A percentile compares a stretch with the other conserved stretches of the same genome.
Evolutionary conservation across 768 basidiomycete species (phyloP).

Genomic region (Coprinopsis marcescibilis): DNA sequence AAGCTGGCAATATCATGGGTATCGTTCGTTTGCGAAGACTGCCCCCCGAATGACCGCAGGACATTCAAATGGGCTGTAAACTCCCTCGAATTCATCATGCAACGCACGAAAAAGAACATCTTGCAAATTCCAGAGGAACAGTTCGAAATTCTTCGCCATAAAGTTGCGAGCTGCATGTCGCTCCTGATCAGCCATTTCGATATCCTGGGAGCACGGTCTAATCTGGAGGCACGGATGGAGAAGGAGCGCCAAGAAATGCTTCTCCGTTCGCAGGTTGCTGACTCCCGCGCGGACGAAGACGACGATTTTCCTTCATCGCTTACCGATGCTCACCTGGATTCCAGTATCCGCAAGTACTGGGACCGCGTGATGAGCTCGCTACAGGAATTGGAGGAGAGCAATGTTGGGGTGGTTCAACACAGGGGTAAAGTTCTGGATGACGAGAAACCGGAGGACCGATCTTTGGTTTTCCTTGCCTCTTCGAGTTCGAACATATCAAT

Average conservation of each 20-base stretch:
- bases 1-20: conserved; percentile 96
- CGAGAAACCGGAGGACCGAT: conserved; percentile 89
- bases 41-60: conserved; percentile 90
- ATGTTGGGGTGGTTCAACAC: conserved; percentile 46
- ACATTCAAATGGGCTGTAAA: conserved; percentile 99
- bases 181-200: conserved; percentile 97
- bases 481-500: conserved; percentile 95
- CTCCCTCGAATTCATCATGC: conserved; percentile 87
- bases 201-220: conserved; percentile 91
- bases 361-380: conserved; percentile 61
- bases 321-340: conserved; percentile 39
- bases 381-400: conserved; percentile 49
- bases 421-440: conserved; percentile 92
- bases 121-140: conserved; percentile 83
- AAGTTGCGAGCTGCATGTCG: conserved; percentile 94
- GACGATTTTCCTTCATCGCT: conserved; percentile 38
- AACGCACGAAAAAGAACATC: conserved; percentile 86
- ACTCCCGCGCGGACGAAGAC: conserved; percentile 39
- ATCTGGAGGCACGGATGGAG: conserved; percentile 81
- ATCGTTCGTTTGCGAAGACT: conserved; percentile 96
- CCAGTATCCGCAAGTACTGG: conserved; percentile 70
- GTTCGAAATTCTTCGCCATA: conserved; percentile 84
- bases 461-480: conserved; percentile 89
- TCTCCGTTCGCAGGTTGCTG: conserved; percentile 45
- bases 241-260: conserved; percentile 76